Evolutionary conservation across 2,329 filamentous ascomycete species (phyloP), one percentile per base, ranked within the genome.

Genomic region (Colletotrichum lindemuthianum): DNA sequence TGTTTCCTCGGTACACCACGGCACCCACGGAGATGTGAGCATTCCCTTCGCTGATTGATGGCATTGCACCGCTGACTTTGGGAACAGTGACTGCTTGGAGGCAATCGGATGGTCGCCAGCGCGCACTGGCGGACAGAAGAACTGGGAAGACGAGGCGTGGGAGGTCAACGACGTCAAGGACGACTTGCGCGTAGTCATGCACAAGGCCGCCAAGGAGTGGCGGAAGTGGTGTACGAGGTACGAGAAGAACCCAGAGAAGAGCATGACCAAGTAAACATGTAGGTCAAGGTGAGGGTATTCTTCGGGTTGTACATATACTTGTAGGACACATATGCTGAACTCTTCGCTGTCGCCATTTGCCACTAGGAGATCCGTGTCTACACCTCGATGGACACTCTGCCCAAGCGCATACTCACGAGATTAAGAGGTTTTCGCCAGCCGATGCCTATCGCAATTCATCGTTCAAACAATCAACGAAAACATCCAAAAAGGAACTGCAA

Each of bases 111-210:
- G 61, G 61, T 65, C 61, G n/a, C 61, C 61, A 0, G 51, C 61
- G 8, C 34, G 33, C 9, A 65, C 61, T 0, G 39, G 58, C 0
- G 61, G 61, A 1, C 61, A 65, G 47, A 39, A 65, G 45, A 65
- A 65, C 45, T 65, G 61, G 61, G 61, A 65, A 52, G 61, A 65
- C 24, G 61, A 65, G 45, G 61, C 57, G 3, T 65, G 61, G 61
- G 61, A 65, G 45, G 45, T 60, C 0, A 65, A 52, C 13, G 61
- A 65, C 10, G 61, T 65, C 10, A 65, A 65, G 51, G 50, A 65
- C 40, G 61, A 65, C 6, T 10, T 65, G 51, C 54, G 45, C 36
- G 58, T 65, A 2, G 61, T 65, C 1, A 61, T 65, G 57, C 61
- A 65, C 58, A 65, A 65, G 61, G 61, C 49, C 0, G 61, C 61